Conservation (phyloP, 768 basidiomycete genomes). For the Cystobasidium ongulense region DNA sequence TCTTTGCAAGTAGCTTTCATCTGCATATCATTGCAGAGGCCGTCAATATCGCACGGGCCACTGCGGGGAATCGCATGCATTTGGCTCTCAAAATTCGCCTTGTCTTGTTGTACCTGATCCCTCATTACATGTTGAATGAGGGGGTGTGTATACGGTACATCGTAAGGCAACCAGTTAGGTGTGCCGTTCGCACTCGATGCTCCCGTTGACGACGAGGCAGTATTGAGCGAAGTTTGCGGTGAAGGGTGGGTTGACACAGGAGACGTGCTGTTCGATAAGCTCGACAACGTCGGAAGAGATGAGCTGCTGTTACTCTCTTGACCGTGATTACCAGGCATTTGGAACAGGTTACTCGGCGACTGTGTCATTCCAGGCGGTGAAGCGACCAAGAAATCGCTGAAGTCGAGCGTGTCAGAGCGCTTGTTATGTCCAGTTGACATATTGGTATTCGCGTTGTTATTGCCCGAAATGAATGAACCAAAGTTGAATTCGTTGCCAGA, state of each 20-base stretch:
- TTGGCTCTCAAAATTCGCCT: background rate
- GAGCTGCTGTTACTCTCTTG: conserved; percentile 9
- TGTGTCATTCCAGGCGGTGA: conserved; percentile 9
- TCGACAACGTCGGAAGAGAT: background rate
- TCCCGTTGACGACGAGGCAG: background rate
- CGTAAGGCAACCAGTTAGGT: conserved; percentile 6
- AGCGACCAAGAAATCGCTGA: conserved; percentile 17
- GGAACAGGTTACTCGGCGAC: background rate
- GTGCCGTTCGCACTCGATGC: background rate
- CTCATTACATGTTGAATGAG: conserved; percentile 6
- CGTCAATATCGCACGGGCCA: conserved; percentile 21
- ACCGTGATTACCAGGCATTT: background rate
- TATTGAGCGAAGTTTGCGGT: background rate
- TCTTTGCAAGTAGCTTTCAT: conserved; percentile 34
- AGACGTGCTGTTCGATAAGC: background rate
- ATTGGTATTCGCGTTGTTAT: background rate
- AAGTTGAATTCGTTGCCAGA: background rate
- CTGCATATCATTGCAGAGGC: conserved; percentile 30
- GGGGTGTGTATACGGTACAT: conserved; percentile 7
- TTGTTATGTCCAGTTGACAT: background rate
- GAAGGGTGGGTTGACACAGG: background rate
- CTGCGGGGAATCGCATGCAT: background rate
- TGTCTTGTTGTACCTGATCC: background rate
- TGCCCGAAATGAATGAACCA: background rate
- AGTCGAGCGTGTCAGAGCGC: conserved; percentile 3